A percentile compares a stretch with the other conserved stretches of the same genome.
Conservation (phyloP, 2,329 filamentous ascomycete species). For the Periconia sp. region DNA sequence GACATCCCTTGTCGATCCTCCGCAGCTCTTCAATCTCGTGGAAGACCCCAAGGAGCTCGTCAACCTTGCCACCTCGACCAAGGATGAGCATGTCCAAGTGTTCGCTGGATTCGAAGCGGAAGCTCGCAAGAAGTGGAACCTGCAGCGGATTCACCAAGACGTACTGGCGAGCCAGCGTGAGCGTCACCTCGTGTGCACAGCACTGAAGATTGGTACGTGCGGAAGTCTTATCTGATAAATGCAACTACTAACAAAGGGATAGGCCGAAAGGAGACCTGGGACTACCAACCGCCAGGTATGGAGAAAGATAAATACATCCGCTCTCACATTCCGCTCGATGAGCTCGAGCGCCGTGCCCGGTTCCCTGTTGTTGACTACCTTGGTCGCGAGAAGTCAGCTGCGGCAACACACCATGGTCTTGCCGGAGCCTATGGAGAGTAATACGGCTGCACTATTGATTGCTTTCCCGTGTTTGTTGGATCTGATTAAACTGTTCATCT, state of each 20-base stretch:
- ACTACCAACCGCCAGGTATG: constrained; percentile 77
- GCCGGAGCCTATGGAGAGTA: constrained; percentile 45
- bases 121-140: constrained; percentile 78
- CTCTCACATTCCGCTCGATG: constrained; percentile 79
- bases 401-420: constrained; percentile 40
- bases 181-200: constrained; percentile 78
- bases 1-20: constrained; percentile 80
- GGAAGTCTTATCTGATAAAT: background rate
- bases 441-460: no score
- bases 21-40: constrained; percentile 82
- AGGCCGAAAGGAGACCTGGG: constrained; percentile 70
- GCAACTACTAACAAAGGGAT: constrained; percentile 14
- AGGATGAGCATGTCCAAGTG: constrained; percentile 47
- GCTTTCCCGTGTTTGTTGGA: no score
- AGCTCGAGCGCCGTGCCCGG: constrained; percentile 76
- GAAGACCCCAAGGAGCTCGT: constrained; percentile 77
- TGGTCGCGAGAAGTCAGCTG: constrained; percentile 45
- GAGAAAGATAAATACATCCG: constrained; percentile 77
- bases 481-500: no score
- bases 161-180: constrained; percentile 80
- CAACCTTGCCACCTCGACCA: constrained; percentile 65
- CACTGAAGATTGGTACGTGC: constrained; percentile 71
- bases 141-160: constrained; percentile 74
- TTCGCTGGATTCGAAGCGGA: constrained; percentile 73
- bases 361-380: constrained; percentile 65